Conservation (phyloP, 164 flowering plant species). For the Magnolia changhungtana region DNA sequence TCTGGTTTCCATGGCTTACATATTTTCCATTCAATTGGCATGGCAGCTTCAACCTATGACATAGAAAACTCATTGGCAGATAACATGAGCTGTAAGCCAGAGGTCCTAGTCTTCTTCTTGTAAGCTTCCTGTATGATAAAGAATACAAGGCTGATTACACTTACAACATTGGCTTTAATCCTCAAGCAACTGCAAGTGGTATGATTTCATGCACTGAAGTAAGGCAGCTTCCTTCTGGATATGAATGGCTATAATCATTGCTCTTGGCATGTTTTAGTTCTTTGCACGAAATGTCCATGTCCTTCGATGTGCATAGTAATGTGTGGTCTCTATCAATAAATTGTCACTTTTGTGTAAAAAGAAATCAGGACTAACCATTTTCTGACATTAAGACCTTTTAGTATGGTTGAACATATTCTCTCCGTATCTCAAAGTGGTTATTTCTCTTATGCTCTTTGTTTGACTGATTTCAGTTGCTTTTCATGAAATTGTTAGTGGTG, state of each 20-base stretch:
- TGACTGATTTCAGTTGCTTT: not conserved
- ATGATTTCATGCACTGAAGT: not conserved
- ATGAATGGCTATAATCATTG: too few relatives aligned
- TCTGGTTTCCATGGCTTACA: too few relatives aligned
- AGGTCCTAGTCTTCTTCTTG: not conserved
- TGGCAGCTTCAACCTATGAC: not conserved
- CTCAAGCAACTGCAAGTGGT: not conserved
- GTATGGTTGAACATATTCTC: not conserved
- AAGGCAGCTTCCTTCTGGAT: not conserved
- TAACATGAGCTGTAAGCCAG: not conserved
- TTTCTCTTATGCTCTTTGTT: not conserved
- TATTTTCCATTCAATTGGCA: not conserved
- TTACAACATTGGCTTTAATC: not conserved
- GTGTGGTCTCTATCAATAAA: not conserved
- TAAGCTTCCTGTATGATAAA: not conserved
- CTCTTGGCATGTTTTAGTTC: not conserved
- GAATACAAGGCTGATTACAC: not conserved
- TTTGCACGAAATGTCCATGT: not conserved
- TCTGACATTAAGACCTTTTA: not conserved
- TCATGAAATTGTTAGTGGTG: not conserved
- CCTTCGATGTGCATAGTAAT: not conserved
- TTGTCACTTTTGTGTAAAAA: not conserved
- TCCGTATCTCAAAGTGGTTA: not conserved
- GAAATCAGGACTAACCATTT: not conserved
- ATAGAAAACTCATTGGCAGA: not conserved